phyloP scores from a whole-genome alignment of 2,329 filamentous ascomycete species.

The Aureobasidium namibiae region DNA sequence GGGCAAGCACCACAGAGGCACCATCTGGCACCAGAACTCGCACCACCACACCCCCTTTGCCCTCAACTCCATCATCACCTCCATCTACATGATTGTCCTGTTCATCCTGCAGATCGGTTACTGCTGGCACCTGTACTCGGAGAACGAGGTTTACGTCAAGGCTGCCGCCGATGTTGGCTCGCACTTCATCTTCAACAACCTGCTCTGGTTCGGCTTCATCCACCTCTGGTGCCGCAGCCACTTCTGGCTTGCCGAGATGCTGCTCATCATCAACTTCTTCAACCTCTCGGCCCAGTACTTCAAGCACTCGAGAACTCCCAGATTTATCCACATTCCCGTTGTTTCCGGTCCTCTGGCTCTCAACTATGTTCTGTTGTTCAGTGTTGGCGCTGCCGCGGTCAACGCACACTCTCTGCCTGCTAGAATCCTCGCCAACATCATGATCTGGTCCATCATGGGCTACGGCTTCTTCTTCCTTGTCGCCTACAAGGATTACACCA shows the following conservation, averaged over 20 bases:
- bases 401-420: conserved; percentile 58
- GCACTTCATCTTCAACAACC: conserved; percentile 80
- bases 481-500: conserved; percentile 64
- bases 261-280: conserved; percentile 72
- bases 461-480: conserved; percentile 71
- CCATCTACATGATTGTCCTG: conserved; percentile 72
- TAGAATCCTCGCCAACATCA: conserved; percentile 77
- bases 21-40: conserved; percentile 68
- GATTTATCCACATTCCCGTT: conserved; percentile 67
- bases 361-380: conserved; percentile 81
- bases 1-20: conserved; percentile 44
- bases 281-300: conserved; percentile 75
- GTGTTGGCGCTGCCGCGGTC: conserved; percentile 80
- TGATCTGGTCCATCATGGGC: conserved; percentile 74
- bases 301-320: conserved; percentile 52
- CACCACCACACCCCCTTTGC: conserved; percentile 64
- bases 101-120: conserved; percentile 71
- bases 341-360: conserved; percentile 74
- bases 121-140: conserved; percentile 66
- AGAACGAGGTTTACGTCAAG: conserved; percentile 53
- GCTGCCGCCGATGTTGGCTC: conserved; percentile 68
- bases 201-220: conserved; percentile 73
- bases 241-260: conserved; percentile 67
- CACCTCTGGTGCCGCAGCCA: conserved; percentile 71
- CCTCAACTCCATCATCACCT: conserved; percentile 54